Base-by-base conservation (phyloP, 768 basidiomycete genomes). In the Rhodotorula babjevae region DNA sequence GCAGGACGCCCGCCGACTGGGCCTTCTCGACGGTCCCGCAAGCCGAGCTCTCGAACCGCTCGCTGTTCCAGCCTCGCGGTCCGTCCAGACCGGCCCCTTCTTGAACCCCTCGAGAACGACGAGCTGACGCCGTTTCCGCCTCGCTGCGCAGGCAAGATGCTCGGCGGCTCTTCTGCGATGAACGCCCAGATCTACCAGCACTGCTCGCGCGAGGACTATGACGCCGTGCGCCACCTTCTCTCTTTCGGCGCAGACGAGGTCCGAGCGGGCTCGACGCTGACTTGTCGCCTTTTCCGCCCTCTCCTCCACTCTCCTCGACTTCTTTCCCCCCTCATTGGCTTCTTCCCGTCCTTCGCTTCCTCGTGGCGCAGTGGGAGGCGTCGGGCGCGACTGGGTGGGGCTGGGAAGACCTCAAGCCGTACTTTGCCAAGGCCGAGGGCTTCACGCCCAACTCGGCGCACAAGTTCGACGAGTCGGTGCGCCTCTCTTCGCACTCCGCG, bases 101-200 rank as follows among this genome's bases (percentile, higher is more conserved):
- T n/a, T n/a, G n/a, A n/a, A n/a, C n/a, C n/a, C n/a, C n/a, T n/a
- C n/a, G n/a, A n/a, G n/a, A n/a, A n/a, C n/a, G n/a, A n/a, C 46
- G 47, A 49, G 47, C 27, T 52, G 27, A 52, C 27, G 27, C 50
- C 23, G 25, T 23, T 23, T 12, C 12, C 6, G 11, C 25, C 8
- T 6, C 25, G 11, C 50, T 49, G 23, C 23, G 27, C 50, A 33
- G 74, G 76, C 23, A 77, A 74, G 61, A 77, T 77, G 76, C 64
- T 77, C 44, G 76, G 76, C 25, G 76, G 76, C 2, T 74, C 73
- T 23, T 61, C 55, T 8, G 46, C 67, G 3, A 74, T 77, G 56
- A 77, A 74, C 53, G 76, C 76, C 3, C 68, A 70, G 56, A 65
- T 72, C 56, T 72, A 68, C 58, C 76, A 77, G 52, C 70, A 68